Evolutionary conservation across 2,329 filamentous ascomycete species (phyloP).

Genomic region (Elsinoe batatas): DNA sequence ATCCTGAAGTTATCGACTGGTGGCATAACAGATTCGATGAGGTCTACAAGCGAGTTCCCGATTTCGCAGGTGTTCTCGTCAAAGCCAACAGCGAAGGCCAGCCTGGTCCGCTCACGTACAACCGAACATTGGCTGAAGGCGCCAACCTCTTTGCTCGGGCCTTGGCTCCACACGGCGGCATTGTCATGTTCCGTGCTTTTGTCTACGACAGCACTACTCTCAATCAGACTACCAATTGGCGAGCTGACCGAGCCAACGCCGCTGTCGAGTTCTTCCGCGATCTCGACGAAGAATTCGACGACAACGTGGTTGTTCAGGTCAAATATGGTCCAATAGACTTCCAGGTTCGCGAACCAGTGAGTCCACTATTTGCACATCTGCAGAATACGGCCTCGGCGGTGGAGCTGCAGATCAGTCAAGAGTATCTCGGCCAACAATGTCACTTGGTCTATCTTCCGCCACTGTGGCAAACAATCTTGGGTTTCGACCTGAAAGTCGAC

Average conservation of each 20-base stretch:
- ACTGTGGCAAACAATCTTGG: slow-evolving; percentile 57
- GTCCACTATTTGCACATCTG: slow-evolving; percentile 51
- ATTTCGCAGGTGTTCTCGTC: slow-evolving; percentile 58
- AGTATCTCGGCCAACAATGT: slow-evolving; percentile 61
- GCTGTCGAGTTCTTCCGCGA: slow-evolving; percentile 57
- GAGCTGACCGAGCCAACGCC: slow-evolving; percentile 58
- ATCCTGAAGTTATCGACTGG: slow-evolving; percentile 49
- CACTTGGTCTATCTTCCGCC: slow-evolving; percentile 60
- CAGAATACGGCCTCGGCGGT: slow-evolving; percentile 44
- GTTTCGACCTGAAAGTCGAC: slow-evolving; percentile 57
- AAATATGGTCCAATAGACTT: slow-evolving; percentile 69
- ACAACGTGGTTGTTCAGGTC: slow-evolving; percentile 63
- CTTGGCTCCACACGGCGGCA: slow-evolving; percentile 48
- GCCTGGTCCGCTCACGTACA: slow-evolving; percentile 59
- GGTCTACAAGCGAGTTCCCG: slow-evolving; percentile 53
- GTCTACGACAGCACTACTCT: slow-evolving; percentile 53
- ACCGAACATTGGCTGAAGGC: slow-evolving; percentile 57
- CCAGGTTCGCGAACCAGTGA: slow-evolving; percentile 58
- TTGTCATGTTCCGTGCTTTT: slow-evolving; percentile 63
- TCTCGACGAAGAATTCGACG: slow-evolving; percentile 56
- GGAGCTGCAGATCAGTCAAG: slow-evolving; percentile 58
- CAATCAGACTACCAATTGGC: slow-evolving; percentile 49
- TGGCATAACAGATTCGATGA: slow-evolving; percentile 52
- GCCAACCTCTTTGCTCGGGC: slow-evolving; percentile 58
- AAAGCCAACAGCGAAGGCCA: slow-evolving; percentile 67